Evolutionary conservation across 169 alveolate species (phyloP), one percentile per base, ranked within the genome.

Genomic region (Eimeria acervulina): DNA sequence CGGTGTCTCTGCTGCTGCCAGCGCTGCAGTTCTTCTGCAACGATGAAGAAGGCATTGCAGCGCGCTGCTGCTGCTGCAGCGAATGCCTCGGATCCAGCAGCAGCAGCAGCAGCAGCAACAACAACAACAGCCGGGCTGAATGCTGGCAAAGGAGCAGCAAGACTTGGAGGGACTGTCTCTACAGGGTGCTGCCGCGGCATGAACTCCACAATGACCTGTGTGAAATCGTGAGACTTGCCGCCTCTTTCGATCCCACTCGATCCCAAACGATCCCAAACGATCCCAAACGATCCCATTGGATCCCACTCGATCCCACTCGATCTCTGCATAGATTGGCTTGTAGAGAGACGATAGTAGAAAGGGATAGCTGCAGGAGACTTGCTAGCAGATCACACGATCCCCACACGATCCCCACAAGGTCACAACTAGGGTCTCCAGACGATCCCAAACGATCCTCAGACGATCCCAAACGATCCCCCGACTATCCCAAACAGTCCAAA

Each of bases 51-150:
- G 95, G 74, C 63, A 59, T 44, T 68, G 81, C 95, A n/a, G 95
- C 95, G 33, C 83, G 85, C 89, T 68, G 74, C 76, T 90, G 95
- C 95, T 90, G 95, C 89, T 90, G 95, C 95, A 52, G 76, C 36
- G 89, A 19, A 12, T 90, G 95, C 88, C 83, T 80, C 31, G 90
- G 90, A 21, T 44, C 19, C 87, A 74, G 59, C 87, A 74, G 87
- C 87, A 74, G 59, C 87, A 74, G 87, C 87, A 38, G 59, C 87
- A 70, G 44, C 81, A 70, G 81, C 81, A n/a, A 19, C 81, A 70
- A 36, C 81, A 80, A 55, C 72, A 80, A 23, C 38, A 23, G 42
- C 31, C 40, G 23, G 38, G 40, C 12, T 4, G 72, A 80, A 70
- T 80, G 90, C 89, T 90, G 95, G 95, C 70, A 70, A 66, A 68